Percentiles rank a stretch among this genome's conserved stretches.
These are phyloP conservation scores for Mycogone perniciosa DNA, from an alignment of 2,329 filamentous ascomycete genomes.

Conservation along the genomic window DNA sequence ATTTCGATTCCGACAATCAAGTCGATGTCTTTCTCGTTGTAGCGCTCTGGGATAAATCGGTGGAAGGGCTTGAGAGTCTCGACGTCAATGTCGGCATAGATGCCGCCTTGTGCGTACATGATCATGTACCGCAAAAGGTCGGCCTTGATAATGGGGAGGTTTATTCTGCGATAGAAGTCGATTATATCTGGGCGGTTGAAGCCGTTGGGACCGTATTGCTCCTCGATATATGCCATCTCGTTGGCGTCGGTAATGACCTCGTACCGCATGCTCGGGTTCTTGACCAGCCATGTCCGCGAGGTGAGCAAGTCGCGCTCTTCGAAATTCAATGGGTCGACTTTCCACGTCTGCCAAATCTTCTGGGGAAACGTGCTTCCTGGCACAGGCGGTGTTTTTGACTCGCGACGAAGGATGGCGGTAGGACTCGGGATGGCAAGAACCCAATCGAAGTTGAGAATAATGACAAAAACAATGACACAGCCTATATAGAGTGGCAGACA, in stretches of 20 bases:
- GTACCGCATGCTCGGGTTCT: slow-evolving; percentile 61
- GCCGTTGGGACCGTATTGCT: slow-evolving; percentile 58
- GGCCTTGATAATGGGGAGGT: slow-evolving; percentile 58
- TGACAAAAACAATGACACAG: slow-evolving; percentile 37
- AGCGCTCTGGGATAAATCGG: slow-evolving; percentile 43
- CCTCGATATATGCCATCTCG: slow-evolving; percentile 60
- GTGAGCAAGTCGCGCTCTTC: slow-evolving; percentile 55
- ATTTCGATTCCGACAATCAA: slow-evolving; percentile 67
- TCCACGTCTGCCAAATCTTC: slow-evolving; percentile 77
- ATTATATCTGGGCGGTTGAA: slow-evolving; percentile 63
- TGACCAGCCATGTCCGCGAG: slow-evolving; percentile 58
- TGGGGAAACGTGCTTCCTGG: slow-evolving; percentile 42
- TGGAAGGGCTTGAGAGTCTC: slow-evolving; percentile 29
- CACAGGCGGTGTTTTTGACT: slow-evolving; percentile 11
- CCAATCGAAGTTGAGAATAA: slow-evolving; percentile 41
- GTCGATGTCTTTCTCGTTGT: slow-evolving; percentile 57
- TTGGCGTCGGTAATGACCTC: slow-evolving; percentile 66
- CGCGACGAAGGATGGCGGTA: slow-evolving; percentile 13
- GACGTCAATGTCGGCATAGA: slow-evolving; percentile 53
- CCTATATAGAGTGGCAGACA: slow-evolving; percentile 40
- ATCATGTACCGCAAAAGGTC: slow-evolving; percentile 65
- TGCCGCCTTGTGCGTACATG: slow-evolving; percentile 68
- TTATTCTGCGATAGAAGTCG: slow-evolving; percentile 52
- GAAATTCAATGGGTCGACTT: slow-evolving; percentile 60
- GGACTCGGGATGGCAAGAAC: slow-evolving; percentile 26